Evolutionary conservation across 257 asterid genomes (phyloP).

Genomic region (Solanum bukasovii): DNA sequence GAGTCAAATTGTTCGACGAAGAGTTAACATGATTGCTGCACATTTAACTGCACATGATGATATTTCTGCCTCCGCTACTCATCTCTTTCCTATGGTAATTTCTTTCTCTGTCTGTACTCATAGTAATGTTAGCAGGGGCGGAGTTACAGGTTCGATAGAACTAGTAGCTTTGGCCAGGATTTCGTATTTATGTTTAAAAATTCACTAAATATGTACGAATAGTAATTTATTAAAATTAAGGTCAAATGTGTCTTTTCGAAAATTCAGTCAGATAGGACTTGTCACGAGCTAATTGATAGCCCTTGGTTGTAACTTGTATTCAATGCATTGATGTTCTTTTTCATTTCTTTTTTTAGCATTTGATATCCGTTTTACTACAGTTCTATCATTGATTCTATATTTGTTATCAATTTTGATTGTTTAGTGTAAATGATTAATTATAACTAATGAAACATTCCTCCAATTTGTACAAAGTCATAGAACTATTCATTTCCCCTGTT

Average conservation of each 20-base stretch:
- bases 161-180: neutral
- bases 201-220: too few relatives aligned
- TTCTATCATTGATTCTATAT: too few relatives aligned
- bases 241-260: rapidly evolving
- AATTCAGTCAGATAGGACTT: neutral
- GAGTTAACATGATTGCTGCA: conserved; percentile 44
- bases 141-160: neutral
- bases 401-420: too few relatives aligned
- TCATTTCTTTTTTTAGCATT: too few relatives aligned
- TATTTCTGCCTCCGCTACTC: conserved; percentile 57
- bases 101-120: neutral
- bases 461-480: too few relatives aligned
- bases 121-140: neutral
- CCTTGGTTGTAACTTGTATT: too few relatives aligned
- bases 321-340: too few relatives aligned
- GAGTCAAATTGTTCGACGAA: conserved; percentile 44
- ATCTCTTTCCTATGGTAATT: conserved; percentile 64
- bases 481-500: neutral
- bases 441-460: too few relatives aligned
- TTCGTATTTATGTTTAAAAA: too few relatives aligned
- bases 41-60: conserved; percentile 54
- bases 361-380: too few relatives aligned
- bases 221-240: neutral
- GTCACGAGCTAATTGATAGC: neutral
- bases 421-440: too few relatives aligned